Evolutionary conservation across 1,284 basidiomycete species (phyloP).

Genomic region (Ustilago xerochloae): DNA sequence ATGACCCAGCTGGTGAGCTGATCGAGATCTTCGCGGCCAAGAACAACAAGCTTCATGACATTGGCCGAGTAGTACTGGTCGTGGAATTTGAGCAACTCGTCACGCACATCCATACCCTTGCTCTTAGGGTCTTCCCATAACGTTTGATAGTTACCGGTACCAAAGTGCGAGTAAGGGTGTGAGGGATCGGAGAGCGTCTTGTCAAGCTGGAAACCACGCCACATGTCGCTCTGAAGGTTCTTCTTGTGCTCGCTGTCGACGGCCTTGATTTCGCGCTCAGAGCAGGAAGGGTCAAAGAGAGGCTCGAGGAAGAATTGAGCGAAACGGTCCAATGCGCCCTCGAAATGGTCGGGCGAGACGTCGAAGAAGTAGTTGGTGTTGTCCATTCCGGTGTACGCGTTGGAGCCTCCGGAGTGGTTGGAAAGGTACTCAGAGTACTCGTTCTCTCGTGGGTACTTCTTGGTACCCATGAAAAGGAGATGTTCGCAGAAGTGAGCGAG

Average conservation of each 20-base stretch:
- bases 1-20: conserved; percentile 79
- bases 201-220: conserved; percentile 96
- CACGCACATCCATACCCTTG: conserved; percentile 84
- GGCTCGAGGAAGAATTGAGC: conserved; percentile 94
- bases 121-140: conserved; percentile 75
- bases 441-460: conserved; percentile 67
- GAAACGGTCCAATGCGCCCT: conserved; percentile 88
- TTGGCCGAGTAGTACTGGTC: conserved; percentile 89
- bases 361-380: conserved; percentile 95
- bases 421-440: conserved; percentile 78
- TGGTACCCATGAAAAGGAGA: conserved; percentile 86
- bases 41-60: conserved; percentile 89
- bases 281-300: conserved; percentile 88
- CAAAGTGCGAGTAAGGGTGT: conserved; percentile 93
- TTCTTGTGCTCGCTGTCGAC: conserved; percentile 99
- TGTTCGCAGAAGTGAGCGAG: conserved; percentile 95
- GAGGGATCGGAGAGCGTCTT: conserved; percentile 82
- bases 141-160: conserved; percentile 87
- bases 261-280: conserved; percentile 92
- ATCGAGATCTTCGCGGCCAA: conserved; percentile 89
- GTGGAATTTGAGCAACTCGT: conserved; percentile 96
- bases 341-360: conserved; percentile 85
- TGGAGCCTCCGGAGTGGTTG: conserved; percentile 89
- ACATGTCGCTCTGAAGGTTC: conserved; percentile 92
- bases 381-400: conserved; percentile 91